Evolutionary conservation across 306 rosid species (phyloP), one percentile per base, ranked within the genome.

Genomic region (Oemleria cerasiformis): DNA sequence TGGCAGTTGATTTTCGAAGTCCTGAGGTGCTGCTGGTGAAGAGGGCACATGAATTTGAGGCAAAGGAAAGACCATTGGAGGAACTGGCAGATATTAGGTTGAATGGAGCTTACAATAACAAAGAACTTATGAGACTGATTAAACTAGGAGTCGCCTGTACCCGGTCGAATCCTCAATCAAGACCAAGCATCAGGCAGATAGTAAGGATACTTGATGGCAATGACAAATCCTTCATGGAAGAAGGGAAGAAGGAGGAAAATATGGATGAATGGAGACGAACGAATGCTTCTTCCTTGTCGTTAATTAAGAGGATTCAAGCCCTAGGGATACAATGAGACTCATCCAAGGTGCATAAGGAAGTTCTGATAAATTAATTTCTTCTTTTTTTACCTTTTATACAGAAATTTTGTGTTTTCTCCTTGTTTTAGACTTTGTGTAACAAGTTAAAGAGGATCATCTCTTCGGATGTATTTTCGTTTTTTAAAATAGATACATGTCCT

Each of bases 171-270:
- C 89, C 96, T 6, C 74, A 67, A 49, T 72, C 41, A 51, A 81
- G 98, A 81, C 98, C 98, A 63, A 87, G 78, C 87, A 91, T 90
- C 84, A 84, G 93, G 53, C 90, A 90, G 83, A 84, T 93, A 17
- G 93, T 87, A 36, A 74, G 87, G 16, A 88, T 88, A 48, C 90
- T 93, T 62, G 96, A 91, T 73, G 97, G 98, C 21, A 80, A 88
- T 74, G 97, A 87, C 63, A 81, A 67, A 34, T 75, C 82, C 69
- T 83, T 88, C 40, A 14, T 70, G 59, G 78, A 69, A 54, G 74
- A 63, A 51, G 63, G 45, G 66, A 65, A 19, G 17, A 84, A 67
- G 65, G 70, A 56, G 68, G 98, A 93, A 78, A 83, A 77, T 63
- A 74, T 64, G 61, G 96, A 91, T 74, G 88, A 88, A 47, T 93